Percentiles rank a stretch among this genome's conserved stretches.
Conservation (phyloP, 148 eudicot genomes). For the Tetragonia tetragonoides region DNA sequence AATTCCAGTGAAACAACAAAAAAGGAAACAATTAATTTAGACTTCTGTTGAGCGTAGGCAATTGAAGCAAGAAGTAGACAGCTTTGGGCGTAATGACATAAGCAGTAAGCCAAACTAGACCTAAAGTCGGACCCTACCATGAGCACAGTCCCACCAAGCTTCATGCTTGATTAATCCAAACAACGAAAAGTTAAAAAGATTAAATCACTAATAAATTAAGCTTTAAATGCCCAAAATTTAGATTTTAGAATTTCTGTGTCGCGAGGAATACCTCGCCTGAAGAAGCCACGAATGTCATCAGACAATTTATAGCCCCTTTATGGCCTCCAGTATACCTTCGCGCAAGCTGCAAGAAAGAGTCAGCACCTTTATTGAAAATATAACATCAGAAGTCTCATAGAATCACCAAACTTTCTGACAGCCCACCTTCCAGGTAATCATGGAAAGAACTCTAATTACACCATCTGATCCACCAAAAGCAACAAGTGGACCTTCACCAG, state of each 20-base stretch:
- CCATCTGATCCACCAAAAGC: conserved; percentile 99
- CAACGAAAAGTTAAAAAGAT: background rate
- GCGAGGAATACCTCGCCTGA: conserved; percentile 71
- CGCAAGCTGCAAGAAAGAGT: conserved; percentile 66
- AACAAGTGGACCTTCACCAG: conserved; percentile 86
- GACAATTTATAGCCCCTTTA: conserved; percentile 85
- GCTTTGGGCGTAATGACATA: background rate
- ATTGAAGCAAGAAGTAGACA: background rate
- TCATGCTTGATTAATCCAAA: background rate
- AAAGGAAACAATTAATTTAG: background rate
- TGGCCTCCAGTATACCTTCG: conserved; percentile 98
- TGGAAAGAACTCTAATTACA: conserved; percentile 92
- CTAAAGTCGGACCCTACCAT: background rate
- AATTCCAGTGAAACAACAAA: background rate
- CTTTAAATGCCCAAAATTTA: background rate
- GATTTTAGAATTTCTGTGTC: background rate
- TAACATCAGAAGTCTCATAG: conserved; percentile 6
- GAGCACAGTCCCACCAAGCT: background rate
- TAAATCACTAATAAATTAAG: conserved; percentile 3
- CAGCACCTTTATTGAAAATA: conserved; percentile 12
- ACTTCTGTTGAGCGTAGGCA: background rate
- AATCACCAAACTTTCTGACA: conserved; percentile 13
- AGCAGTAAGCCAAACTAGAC: background rate
- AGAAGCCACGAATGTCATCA: conserved; percentile 93
- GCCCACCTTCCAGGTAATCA: conserved; percentile 94